Evolutionary conservation across 1,284 basidiomycete species (phyloP), one percentile per base, ranked within the genome.

Genomic region (Trichosporon coremiiforme): DNA sequence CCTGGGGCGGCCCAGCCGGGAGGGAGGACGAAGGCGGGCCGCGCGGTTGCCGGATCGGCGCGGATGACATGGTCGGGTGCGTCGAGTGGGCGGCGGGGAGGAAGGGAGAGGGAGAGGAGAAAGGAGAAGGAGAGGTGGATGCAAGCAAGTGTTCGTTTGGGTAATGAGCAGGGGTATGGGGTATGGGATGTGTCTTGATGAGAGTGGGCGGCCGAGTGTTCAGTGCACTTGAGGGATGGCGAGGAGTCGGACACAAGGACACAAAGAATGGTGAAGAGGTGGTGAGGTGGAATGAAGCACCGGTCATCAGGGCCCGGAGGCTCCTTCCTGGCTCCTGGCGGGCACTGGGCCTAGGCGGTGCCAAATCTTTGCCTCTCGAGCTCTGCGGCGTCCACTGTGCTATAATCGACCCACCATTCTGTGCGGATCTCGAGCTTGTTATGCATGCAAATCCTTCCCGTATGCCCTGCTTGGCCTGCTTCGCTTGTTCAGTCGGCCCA

Each of bases 1-100:
- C 68, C 29, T 70, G 68, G 0, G 80, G 80, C 17, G 79, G 80
- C 12, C 77, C 67, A 38, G 67, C 25, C 3, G 60, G 64, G 15
- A 65, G 75, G 4, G 76, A 68, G 67, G 75, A 72, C 29, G 76
- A 70, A 3, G 80, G 77, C 9, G 80, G 80, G 17, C 81, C 81
- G 62, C 79, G 75, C 8, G 81, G 81, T 71, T 81, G 80, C 64
- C 81, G 74, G 65, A 82, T 80, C 10, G 80, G 80, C 15, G 76
- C 74, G 64, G 73, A 75, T 20, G 75, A 68, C 73, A 78, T 76
- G 31, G 66, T 29, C 67, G 15, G 29, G 60, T 60, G 57, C 55
- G 57, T 60, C 31, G 25, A n/a, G 29, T 33, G 57, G 29, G 29
- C 29, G 25, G 57, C 9, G 31, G 29, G 22, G 31, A 25, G 15